Evolutionary conservation across 331 rosid species (phyloP).

Genomic region (Quercus phellos): DNA sequence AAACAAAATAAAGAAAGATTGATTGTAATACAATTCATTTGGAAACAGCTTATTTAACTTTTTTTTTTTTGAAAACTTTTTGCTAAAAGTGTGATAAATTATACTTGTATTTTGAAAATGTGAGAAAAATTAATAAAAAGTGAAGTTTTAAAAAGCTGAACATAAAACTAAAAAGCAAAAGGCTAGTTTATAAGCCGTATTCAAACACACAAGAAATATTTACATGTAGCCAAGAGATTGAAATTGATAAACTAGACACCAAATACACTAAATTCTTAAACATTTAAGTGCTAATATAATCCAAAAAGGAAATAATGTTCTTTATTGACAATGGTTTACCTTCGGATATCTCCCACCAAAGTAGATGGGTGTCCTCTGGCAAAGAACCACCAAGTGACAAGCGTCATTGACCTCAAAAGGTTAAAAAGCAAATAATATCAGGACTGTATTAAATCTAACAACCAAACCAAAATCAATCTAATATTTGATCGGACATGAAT

Average conservation of each 20-base stretch:
- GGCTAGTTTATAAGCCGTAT: no score
- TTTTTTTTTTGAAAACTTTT: no score
- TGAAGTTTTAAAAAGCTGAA: no score
- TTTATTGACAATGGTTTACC: conserved; percentile 36
- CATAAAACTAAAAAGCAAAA: no score
- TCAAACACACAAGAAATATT: neutral
- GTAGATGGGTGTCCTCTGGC: conserved; percentile 53
- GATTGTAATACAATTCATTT: neutral
- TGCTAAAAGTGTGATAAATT: no score
- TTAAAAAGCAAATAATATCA: conserved; percentile 15
- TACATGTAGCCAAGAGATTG: neutral
- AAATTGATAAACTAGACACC: neutral
- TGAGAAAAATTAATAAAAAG: no score
- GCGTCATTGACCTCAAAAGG: conserved; percentile 51
- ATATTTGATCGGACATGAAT: neutral
- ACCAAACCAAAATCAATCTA: neutral
- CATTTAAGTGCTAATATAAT: neutral
- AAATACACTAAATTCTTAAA: neutral
- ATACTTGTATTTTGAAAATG: no score
- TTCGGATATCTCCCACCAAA: conserved; percentile 86
- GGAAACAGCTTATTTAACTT: no score
- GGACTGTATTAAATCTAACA: conserved; percentile 9
- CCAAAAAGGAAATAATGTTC: neutral
- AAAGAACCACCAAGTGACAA: conserved; percentile 49
- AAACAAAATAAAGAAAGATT: neutral